Percentiles rank a stretch among this genome's conserved stretches.
These are phyloP conservation scores for Bisporella sp. DNA, from an alignment of 2,329 filamentous ascomycete genomes.

Conservation along the genomic window DNA sequence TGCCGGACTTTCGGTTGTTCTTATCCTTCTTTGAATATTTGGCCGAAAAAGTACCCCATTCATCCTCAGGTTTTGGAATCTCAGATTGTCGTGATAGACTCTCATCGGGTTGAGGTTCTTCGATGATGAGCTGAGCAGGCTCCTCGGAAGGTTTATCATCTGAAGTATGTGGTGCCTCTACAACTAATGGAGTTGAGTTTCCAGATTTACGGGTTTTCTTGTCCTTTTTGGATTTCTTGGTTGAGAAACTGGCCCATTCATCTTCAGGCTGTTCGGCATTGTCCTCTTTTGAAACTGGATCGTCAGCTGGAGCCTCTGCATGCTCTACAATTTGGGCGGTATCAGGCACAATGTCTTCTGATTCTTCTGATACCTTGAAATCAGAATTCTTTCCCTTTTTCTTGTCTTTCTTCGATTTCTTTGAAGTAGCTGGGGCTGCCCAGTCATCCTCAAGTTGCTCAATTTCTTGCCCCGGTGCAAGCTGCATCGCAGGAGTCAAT, in stretches of 20 bases:
- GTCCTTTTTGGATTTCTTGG: conserved; percentile 19
- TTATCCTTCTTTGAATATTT: conserved; percentile 21
- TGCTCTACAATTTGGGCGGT: background rate
- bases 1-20: conserved; percentile 10
- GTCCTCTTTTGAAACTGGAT: background rate
- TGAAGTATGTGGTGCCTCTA: background rate
- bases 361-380: too few species aligned
- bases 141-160: background rate
- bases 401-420: conserved; percentile 20
- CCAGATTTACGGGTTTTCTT: conserved; percentile 15
- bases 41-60: conserved; percentile 4
- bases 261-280: background rate
- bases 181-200: background rate
- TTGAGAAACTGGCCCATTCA: background rate
- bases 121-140: background rate
- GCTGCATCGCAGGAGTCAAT: background rate
- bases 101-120: conserved; percentile 1
- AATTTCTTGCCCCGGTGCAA: background rate
- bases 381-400: conserved; percentile 9
- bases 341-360: too few species aligned
- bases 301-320: background rate
- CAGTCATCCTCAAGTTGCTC: background rate
- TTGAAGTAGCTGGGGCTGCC: background rate
- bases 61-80: background rate
- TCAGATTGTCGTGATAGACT: conserved; percentile 7